These are phyloP conservation scores for Sporisorium iseilematis-ciliati DNA, from an alignment of 1,284 basidiomycete species.

Conservation along the genomic window DNA sequence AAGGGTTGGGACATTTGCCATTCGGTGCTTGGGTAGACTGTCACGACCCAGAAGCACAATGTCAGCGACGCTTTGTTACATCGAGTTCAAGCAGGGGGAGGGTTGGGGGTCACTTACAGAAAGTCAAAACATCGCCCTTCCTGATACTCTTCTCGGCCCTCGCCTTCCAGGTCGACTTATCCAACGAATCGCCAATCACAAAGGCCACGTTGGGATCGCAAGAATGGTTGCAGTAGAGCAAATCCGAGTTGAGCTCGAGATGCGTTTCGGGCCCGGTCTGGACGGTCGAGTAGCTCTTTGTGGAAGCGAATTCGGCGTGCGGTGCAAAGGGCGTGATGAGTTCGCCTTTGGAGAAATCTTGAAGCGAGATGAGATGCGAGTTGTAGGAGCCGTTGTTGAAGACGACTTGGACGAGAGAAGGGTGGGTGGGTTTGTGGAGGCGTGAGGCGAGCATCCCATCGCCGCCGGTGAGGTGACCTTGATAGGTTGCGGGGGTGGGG, in stretches of 20 bases:
- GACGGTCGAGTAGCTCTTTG: slow-evolving; percentile 60
- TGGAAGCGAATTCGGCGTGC: slow-evolving; percentile 40
- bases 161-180: slow-evolving; percentile 47
- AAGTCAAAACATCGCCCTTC: slow-evolving; percentile 60
- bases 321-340: slow-evolving; percentile 50
- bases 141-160: slow-evolving; percentile 54
- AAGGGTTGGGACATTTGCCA: slow-evolving; percentile 67
- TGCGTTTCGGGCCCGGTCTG: slow-evolving; percentile 55
- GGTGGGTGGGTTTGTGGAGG: slow-evolving; percentile 58
- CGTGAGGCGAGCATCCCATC: slow-evolving; percentile 44
- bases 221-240: slow-evolving; percentile 67
- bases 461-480: slow-evolving; percentile 59
- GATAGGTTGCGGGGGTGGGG: slow-evolving; percentile 39
- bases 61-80: not conserved
- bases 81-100: not conserved
- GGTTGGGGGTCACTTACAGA: slow-evolving; percentile 57
- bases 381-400: slow-evolving; percentile 65
- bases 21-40: slow-evolving; percentile 67
- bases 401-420: slow-evolving; percentile 55
- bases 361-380: slow-evolving; percentile 55
- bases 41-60: not conserved
- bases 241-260: slow-evolving; percentile 64
- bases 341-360: slow-evolving; percentile 42
- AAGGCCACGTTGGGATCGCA: slow-evolving; percentile 63
- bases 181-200: slow-evolving; percentile 31